phyloP scores from a whole-genome alignment of 2,329 filamentous ascomycete genomes.

The Ophiostoma novo-ulmi region DNA sequence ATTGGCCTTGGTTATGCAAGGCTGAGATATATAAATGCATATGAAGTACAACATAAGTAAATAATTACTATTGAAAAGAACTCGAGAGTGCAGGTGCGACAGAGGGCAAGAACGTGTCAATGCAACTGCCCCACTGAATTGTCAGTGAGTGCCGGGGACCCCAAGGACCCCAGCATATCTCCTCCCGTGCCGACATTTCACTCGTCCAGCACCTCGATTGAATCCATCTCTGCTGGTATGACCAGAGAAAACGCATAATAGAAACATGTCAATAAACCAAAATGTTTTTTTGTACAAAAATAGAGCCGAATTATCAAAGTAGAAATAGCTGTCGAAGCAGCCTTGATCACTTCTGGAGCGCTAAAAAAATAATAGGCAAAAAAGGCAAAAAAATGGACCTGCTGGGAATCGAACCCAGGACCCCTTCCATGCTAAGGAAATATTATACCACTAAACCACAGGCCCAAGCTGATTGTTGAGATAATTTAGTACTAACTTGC shows the following conservation, averaged over 20 bases:
- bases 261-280: neutral
- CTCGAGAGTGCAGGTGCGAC: neutral
- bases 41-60: neutral
- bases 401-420: constrained; percentile 2
- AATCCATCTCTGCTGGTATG: too few species aligned
- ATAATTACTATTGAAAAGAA: neutral
- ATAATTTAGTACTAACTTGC: neutral
- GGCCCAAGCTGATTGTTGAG: neutral
- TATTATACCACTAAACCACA: constrained; percentile 9
- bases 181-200: too few species aligned
- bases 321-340: neutral
- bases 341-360: too few species aligned
- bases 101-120: neutral
- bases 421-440: constrained; percentile 8
- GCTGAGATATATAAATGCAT: neutral
- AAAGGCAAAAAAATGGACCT: neutral
- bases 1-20: neutral
- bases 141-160: neutral
- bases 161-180: neutral
- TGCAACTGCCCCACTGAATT: neutral
- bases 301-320: neutral
- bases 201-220: too few species aligned
- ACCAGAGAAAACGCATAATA: neutral
- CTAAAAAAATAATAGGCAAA: neutral
- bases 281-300: neutral